Evolutionary conservation across 176 grass and related monocot genomes (phyloP), one percentile per base, ranked within the genome.

Genomic region (Hsuehochloa calcarea): DNA sequence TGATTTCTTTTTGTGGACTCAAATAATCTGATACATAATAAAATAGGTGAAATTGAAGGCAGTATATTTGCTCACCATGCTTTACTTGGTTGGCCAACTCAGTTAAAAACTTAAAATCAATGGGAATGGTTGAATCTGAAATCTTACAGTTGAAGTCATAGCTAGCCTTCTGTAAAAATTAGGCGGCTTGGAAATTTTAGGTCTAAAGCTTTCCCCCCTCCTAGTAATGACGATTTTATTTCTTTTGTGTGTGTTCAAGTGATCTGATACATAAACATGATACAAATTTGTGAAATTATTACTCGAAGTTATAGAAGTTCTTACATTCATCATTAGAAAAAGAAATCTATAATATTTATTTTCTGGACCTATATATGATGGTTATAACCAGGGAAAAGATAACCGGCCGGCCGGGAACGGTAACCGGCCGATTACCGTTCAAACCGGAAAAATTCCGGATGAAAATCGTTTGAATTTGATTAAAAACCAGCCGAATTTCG

Each of bases 191-290:
- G 23, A 46, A 59, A 44, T 54, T 68, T 29, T 52, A 38, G 27
- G 61, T 66, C 31, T 68, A 55, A 55, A 22, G 9, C 6, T 13
- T 51, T 7, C 3, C 31, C 4, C 31, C 65, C 8, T 19, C 62
- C 19, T 40, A 52, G 22, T 65, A 75, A 16, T 80, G 13, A 10
- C 5, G 14, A 49, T 80, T 59, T n/a, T 1, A 5, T 66, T 86
- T 54, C 12, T 45, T 62, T 64, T 64, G 63, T 88, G 62, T 59
- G 79, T 27, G 17, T 63, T 83, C 68, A 45, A 56, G 58, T 83
- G 66, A 61, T 83, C 25, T 61, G 44, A 22, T 82, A 60, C 10
- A 49, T 20, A 23, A 74, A 31, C 47, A 61, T 13, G 45, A 31
- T 79, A 65, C 47, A 11, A 65, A 22, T 12, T 54, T 65, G 41